Percentiles rank a stretch among this genome's conserved stretches.
These are phyloP conservation scores for Solanum bukasovii DNA, from an alignment of 257 asterid genomes.

Conservation along the genomic window DNA sequence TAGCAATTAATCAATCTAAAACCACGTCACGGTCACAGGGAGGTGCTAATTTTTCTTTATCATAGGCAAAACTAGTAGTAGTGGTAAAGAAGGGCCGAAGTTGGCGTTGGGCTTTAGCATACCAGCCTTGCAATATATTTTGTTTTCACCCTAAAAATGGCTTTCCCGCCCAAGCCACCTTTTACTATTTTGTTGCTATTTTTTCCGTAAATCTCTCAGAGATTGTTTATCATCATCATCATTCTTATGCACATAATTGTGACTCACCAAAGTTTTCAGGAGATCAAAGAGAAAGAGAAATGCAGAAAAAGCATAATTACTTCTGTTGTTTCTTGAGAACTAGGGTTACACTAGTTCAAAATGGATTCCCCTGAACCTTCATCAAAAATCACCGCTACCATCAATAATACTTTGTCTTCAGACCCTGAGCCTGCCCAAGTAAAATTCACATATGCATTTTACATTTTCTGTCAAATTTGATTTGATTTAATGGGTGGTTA, in stretches of 20 bases:
- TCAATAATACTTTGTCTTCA: not conserved
- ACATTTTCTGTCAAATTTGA: not conserved
- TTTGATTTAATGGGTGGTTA: not conserved
- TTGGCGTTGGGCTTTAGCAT: not conserved
- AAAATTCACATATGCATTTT: not conserved
- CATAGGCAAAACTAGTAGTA: not conserved
- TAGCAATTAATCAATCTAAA: too few relatives aligned
- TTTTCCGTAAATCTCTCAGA: conserved; percentile 7
- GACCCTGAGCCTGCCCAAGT: conserved; percentile 17
- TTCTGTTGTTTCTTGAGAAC: not conserved
- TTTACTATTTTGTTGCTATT: not conserved
- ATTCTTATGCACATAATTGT: not conserved
- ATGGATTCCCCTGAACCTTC: conserved; percentile 42
- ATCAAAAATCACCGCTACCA: conserved; percentile 2
- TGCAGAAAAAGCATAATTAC: not conserved
- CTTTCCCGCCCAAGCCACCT: conserved; percentile 30
- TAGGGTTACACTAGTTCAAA: conserved; percentile 21
- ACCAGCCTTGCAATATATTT: not conserved
- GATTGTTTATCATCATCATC: not conserved
- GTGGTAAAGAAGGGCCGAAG: not conserved
- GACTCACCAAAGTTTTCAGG: not conserved
- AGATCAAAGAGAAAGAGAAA: not conserved
- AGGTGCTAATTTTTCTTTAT: not conserved
- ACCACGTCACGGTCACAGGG: too few relatives aligned
- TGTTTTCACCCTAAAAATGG: conserved; percentile 6